Percentiles rank a stretch among this genome's conserved stretches.
Conservation (phyloP, 1,139 yeast species). For the Taiozyma onychis region DNA sequence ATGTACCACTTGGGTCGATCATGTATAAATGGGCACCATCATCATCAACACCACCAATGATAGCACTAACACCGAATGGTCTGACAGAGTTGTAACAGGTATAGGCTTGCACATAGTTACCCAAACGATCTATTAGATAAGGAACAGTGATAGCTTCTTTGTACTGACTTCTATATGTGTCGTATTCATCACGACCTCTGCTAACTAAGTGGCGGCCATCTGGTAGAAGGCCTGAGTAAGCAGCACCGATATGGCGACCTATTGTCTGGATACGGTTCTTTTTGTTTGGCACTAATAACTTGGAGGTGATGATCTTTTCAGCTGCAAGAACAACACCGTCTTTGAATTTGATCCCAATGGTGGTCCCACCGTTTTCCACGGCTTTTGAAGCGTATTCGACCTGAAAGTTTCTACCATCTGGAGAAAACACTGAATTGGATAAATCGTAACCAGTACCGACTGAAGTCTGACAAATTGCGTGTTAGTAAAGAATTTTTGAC, state of each 20-base stretch:
- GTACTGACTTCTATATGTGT: slow-evolving; percentile 70
- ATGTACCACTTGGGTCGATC: slow-evolving; percentile 96
- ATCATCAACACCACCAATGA: slow-evolving; percentile 88
- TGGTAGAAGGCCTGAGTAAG: slow-evolving; percentile 90
- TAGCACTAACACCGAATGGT: slow-evolving; percentile 92
- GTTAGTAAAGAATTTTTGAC: background rate
- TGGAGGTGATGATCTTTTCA: slow-evolving; percentile 84
- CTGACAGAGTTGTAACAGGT: slow-evolving; percentile 95
- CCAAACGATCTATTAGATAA: slow-evolving; percentile 80
- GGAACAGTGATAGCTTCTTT: slow-evolving; percentile 75
- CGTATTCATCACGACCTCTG: slow-evolving; percentile 91
- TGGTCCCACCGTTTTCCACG: slow-evolving; percentile 94
- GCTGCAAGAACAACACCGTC: slow-evolving; percentile 97
- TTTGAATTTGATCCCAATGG: slow-evolving; percentile 84
- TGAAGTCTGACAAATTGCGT: slow-evolving; percentile 48
- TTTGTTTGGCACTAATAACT: slow-evolving; percentile 81
- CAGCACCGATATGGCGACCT: slow-evolving; percentile 92
- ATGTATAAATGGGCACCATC: slow-evolving; percentile 89
- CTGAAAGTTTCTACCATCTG: slow-evolving; percentile 97
- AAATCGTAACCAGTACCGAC: slow-evolving; percentile 97
- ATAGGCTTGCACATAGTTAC: slow-evolving; percentile 91
- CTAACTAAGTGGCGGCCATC: slow-evolving; percentile 94
- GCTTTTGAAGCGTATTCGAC: slow-evolving; percentile 98
- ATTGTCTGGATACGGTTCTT: slow-evolving; percentile 89
- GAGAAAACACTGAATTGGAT: slow-evolving; percentile 81